phyloP scores from a whole-genome alignment of 257 asterid species.

The Fraxinus quadrangulata region DNA sequence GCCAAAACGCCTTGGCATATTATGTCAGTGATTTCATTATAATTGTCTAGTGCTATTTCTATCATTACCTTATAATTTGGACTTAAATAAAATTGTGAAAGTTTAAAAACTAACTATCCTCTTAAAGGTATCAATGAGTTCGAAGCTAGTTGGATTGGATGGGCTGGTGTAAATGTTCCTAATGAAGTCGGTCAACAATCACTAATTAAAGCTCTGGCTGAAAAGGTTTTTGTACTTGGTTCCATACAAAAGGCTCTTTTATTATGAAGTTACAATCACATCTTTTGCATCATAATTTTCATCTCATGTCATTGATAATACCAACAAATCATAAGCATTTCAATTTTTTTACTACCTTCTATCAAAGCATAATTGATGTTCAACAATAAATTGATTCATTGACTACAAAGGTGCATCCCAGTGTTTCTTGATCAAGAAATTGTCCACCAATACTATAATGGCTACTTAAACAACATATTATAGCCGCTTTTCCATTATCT shows the following conservation, averaged over 20 bases:
- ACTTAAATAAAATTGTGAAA: conserved; percentile 5
- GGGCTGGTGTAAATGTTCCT: conserved; percentile 98
- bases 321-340: background rate
- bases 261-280: conserved; percentile 15
- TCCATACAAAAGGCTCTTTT: conserved; percentile 5
- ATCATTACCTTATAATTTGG: conserved; percentile 11
- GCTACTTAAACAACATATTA: conserved; percentile 83
- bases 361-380: background rate
- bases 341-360: background rate
- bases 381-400: conserved; percentile 1
- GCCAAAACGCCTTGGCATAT: background rate
- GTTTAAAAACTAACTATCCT: conserved; percentile 18
- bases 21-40: background rate
- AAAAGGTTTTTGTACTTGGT: conserved; percentile 53
- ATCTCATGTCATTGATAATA: background rate
- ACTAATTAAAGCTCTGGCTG: conserved; percentile 78
- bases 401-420: conserved; percentile 77
- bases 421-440: conserved; percentile 82
- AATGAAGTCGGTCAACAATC: conserved; percentile 83
- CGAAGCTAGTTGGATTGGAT: conserved; percentile 95
- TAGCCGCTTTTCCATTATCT: conserved; percentile 96
- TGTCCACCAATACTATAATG: conserved; percentile 78
- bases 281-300: background rate
- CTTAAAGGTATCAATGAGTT: conserved; percentile 75
- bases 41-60: background rate